Percentiles rank a stretch among this genome's conserved stretches.
phyloP scores from a whole-genome alignment of 768 basidiomycete genomes.

The Tubosaeta sp. region DNA sequence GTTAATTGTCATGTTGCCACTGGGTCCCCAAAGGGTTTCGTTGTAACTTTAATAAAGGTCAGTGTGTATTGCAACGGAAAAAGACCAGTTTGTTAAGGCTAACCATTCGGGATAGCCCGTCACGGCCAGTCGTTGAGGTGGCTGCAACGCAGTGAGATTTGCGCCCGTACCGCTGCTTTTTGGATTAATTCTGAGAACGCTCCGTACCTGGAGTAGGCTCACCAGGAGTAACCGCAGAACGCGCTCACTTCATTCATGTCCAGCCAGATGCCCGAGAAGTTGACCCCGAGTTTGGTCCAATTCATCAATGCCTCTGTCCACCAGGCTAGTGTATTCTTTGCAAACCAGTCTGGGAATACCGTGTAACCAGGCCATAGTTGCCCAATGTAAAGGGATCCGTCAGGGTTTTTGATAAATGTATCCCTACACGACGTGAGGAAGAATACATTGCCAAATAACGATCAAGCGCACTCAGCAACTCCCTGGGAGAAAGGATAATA shows the following conservation, averaged over 20 bases:
- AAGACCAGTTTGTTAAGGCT: not conserved
- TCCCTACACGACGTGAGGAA: constrained; percentile 36
- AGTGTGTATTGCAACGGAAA: not conserved
- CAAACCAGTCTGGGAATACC: constrained; percentile 65
- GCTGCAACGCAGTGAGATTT: constrained; percentile 52
- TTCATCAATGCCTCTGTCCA: constrained; percentile 61
- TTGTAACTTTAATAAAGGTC: constrained; percentile 43
- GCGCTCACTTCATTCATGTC: constrained; percentile 69
- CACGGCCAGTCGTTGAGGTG: constrained; percentile 46
- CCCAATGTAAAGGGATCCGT: constrained; percentile 68
- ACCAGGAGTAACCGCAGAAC: constrained; percentile 62
- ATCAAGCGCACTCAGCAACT: constrained; percentile 43
- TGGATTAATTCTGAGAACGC: not conserved
- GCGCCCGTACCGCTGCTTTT: constrained; percentile 43
- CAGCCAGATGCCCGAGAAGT: constrained; percentile 65
- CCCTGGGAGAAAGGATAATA: constrained; percentile 68
- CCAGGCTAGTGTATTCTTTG: constrained; percentile 46
- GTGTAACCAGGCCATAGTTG: constrained; percentile 78
- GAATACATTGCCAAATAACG: not conserved
- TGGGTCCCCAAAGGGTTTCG: constrained; percentile 54
- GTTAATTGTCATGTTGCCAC: constrained; percentile 72
- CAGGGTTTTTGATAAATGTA: constrained; percentile 71
- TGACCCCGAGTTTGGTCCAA: constrained; percentile 49
- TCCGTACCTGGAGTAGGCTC: not conserved
- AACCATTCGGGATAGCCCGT: constrained; percentile 70